Evolutionary conservation across 257 asterid genomes (phyloP).

Genomic region (Solanum paucissectum): DNA sequence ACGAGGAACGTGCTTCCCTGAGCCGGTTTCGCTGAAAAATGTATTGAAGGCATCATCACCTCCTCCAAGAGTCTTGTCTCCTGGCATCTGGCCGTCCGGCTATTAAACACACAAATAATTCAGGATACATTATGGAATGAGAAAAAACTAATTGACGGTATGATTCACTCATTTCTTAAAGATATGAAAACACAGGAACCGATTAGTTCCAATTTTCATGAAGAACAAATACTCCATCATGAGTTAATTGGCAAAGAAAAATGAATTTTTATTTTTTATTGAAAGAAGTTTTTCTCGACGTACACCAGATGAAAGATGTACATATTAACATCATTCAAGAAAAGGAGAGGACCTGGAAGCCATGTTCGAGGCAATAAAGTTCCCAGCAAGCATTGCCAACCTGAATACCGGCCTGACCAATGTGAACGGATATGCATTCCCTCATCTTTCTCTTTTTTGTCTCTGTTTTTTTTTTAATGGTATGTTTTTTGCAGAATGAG

Average conservation of each 20-base stretch:
- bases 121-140: neutral
- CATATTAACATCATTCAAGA: neutral
- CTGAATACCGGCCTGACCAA: constrained; percentile 1
- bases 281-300: neutral
- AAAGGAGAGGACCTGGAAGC: neutral
- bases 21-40: constrained; percentile 3
- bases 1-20: constrained; percentile 7
- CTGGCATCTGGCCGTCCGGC: constrained; percentile 6
- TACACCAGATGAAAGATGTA: neutral
- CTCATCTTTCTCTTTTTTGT: neutral
- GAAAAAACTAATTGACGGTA: neutral
- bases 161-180: neutral
- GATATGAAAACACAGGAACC: neutral
- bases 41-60: constrained; percentile 7
- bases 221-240: neutral
- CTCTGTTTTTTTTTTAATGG: no score
- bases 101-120: neutral
- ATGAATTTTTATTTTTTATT: neutral
- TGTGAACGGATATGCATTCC: constrained; percentile 7
- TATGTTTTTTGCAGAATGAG: neutral
- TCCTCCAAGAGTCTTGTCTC: neutral
- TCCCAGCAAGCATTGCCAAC: constrained; percentile 12
- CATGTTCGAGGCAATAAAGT: constrained; percentile 12
- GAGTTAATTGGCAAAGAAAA: neutral
- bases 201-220: neutral